Evolutionary conservation across 1,139 yeast species (phyloP), one percentile per base, ranked within the genome.

Genomic region (Sugiyamaella sp.): DNA sequence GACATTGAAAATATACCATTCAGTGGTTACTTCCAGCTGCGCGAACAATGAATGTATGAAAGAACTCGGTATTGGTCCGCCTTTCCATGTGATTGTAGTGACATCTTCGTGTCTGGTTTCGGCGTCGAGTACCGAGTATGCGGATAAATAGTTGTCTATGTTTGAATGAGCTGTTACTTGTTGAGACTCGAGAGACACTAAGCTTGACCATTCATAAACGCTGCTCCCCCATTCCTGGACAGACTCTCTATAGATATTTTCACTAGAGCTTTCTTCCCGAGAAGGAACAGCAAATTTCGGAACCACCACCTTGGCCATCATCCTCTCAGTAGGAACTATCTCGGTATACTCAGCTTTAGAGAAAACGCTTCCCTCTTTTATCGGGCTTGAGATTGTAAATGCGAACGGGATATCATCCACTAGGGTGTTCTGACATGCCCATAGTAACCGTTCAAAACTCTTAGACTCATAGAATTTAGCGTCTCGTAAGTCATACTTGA

Each of bases 341-440:
- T 40, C 40, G 6, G 51, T 25, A 38, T 46, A 32, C 2, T 10
- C 39, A 17, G 27, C 14, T 12, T 27, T 19, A 20, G 24, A 16
- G 20, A 46, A 24, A 2, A 12, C 29, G 20, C 10, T 24, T 35
- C n/a, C 37, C 12, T 2, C 37, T 10, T 10, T 16, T 24, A 38
- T 16, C 14, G 10, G 25, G 27, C 27, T 16, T 9, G 29, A 32
- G 5, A 24, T 24, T 39, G 55, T 10, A 32, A 45, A n/a, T 6
- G 45, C 37, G 16, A 56, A 63, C 17, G 33, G 35, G 20, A 20
- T 8, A 25, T 8, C 56, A 46, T n/a, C 58, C 6, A 22, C 44
- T n/a, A 50, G 37, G 1, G 66, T 65, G 46, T 73, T 71, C 6
- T 71, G 66, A 2, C 68, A 61, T 27, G 72, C 74, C 79, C 79